Evolutionary conservation across 768 basidiomycete species (phyloP), one percentile per base, ranked within the genome.

Genomic region (Agrocybe praecox): DNA sequence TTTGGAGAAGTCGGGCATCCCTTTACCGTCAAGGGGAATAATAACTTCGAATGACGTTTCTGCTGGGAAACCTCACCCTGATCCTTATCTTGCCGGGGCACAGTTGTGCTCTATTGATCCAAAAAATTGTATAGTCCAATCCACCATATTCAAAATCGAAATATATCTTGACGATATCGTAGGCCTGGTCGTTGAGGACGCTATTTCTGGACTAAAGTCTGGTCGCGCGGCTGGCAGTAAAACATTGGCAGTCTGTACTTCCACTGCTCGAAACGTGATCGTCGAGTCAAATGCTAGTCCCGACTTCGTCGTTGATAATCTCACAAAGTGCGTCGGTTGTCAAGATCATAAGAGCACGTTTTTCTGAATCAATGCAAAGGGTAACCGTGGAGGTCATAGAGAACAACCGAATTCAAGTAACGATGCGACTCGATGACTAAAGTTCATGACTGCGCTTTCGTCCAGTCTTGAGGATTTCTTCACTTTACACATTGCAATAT

Each of bases 121-220:
- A 1, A 70, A 69, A 19, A 82, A 83, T 48, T 93, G 89, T 86
- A 48, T 55, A n/a, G 82, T 64, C 33, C 24, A 10, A 22, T 26
- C 21, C 24, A 19, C 46, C n/a, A 18, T n/a, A 40, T 34, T 46
- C 11, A 26, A 4, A 8, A 21, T 49, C 24, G 29, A 26, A n/a
- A 18, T 44, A 11, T 45, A 8, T 34, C 44, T 9, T 42, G 15
- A 22, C 49, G 26, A 22, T 19, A 9, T 48, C 18, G 21, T 61
- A 92, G 90, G 90, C 65, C 76, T 96, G 56, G 94, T 96, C 8
- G 79, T 97, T 2, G 94, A 96, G 65, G 95, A 97, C 65, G 94
- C 95, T 1, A 89, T 93, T 4, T 88, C 91, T 14, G 95, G 95
- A 2, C 73, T 95, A 60, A 76, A 75, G 57, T 80, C 90, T 15